A percentile compares a stretch with the other conserved stretches of the same genome.
phyloP scores from a whole-genome alignment of 2,329 filamentous ascomycete species.

The Talaromyces sp. region DNA sequence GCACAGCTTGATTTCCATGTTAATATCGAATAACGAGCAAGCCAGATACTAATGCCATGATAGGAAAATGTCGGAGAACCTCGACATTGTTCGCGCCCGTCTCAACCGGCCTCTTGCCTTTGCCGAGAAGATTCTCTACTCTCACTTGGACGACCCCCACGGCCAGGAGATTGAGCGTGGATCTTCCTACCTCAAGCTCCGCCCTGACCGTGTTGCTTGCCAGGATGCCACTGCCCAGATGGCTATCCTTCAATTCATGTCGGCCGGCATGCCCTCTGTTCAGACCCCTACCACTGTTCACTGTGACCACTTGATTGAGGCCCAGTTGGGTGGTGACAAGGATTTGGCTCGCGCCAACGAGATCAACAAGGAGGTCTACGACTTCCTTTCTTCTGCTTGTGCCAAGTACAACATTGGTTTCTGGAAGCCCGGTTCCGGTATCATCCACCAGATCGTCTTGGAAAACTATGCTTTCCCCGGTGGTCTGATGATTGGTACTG shows the following conservation, averaged over 20 bases:
- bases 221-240: conserved; percentile 99
- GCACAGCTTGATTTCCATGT: conserved; percentile 8
- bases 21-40: background rate
- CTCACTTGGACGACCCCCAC: conserved; percentile 94
- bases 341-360: conserved; percentile 84
- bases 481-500: conserved; percentile 94
- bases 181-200: conserved; percentile 90
- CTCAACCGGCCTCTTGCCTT: conserved; percentile 91
- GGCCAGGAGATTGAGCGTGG: conserved; percentile 95
- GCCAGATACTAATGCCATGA: conserved; percentile 3
- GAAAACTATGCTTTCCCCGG: conserved; percentile 99
- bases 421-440: conserved; percentile 97
- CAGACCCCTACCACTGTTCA: conserved; percentile 94
- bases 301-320: conserved; percentile 99
- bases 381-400: conserved; percentile 89
- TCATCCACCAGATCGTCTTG: conserved; percentile 97
- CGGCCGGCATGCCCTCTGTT: conserved; percentile 89
- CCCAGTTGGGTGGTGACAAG: conserved; percentile 85
- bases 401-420: conserved; percentile 99
- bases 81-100: conserved; percentile 79
- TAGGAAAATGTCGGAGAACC: conserved; percentile 98
- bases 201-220: conserved; percentile 95
- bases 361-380: conserved; percentile 99
- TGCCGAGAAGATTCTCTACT: conserved; percentile 98
- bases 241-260: conserved; percentile 99